phyloP scores from a whole-genome alignment of 352 stramenopile genomes.

The Hyaloperonospora brassicae region DNA sequence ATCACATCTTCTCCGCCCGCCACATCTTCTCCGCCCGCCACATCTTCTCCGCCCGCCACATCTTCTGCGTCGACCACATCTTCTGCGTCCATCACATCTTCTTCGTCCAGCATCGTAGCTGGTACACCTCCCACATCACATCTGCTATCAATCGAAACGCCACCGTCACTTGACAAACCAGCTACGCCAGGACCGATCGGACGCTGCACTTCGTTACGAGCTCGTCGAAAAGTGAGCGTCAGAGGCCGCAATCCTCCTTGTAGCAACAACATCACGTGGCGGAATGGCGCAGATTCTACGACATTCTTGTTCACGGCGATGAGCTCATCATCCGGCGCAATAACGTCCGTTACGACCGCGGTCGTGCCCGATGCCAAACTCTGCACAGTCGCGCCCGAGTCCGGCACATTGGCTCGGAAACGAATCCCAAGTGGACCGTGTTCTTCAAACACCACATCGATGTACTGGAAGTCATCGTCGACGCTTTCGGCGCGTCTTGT shows the following conservation, averaged over 20 bases:
- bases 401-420: conserved; percentile 69
- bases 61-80: background rate
- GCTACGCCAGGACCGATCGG: background rate
- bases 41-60: background rate
- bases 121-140: too few relatives aligned
- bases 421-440: conserved; percentile 68
- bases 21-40: conserved; percentile 7
- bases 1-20: conserved; percentile 1
- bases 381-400: conserved; percentile 54
- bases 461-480: conserved; percentile 16
- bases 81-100: background rate
- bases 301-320: conserved; percentile 73
- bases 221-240: conserved; percentile 49
- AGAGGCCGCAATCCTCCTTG: conserved; percentile 71
- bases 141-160: background rate
- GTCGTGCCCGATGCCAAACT: conserved; percentile 51
- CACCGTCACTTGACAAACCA: too few relatives aligned
- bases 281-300: conserved; percentile 62
- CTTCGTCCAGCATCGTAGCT: too few relatives aligned
- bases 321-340: conserved; percentile 59
- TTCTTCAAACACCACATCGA: conserved; percentile 74
- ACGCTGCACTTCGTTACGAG: background rate
- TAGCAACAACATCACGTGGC: conserved; percentile 72
- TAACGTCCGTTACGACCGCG: conserved; percentile 33
- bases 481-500: too few relatives aligned